Conservation (phyloP, 2,329 filamentous ascomycete species). For the Chaetomiaceae sp. region DNA sequence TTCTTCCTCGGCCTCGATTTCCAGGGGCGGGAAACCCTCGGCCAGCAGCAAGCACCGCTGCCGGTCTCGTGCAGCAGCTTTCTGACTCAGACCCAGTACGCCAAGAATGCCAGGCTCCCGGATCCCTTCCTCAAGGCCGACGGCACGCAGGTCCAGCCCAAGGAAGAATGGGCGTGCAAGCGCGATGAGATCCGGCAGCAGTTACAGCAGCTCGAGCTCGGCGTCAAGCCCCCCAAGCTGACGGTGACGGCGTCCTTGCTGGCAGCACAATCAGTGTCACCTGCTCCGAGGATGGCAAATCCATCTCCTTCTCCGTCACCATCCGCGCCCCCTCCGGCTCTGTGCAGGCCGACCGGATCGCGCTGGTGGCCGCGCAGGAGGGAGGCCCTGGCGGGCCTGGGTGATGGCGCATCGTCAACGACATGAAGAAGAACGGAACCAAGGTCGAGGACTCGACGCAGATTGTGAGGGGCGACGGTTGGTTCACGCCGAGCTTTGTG, state of each 20-base stretch:
- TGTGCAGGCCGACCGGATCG: constrained; percentile 32
- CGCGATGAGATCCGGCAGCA: background rate
- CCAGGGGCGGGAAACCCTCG: background rate
- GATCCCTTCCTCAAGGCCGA: background rate
- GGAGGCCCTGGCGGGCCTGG: constrained; percentile 43
- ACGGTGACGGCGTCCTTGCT: background rate
- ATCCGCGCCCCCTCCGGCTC: background rate
- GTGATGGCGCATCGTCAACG: constrained; percentile 38
- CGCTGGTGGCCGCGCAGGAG: constrained; percentile 43
- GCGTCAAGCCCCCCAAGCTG: background rate
- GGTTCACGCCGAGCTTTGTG: constrained; percentile 39
- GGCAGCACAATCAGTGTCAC: background rate
- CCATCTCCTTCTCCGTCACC: background rate
- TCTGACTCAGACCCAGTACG: background rate
- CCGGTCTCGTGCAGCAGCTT: background rate
- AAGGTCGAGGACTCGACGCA: constrained; percentile 44
- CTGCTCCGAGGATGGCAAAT: background rate
- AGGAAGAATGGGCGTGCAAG: background rate
- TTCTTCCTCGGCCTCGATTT: background rate
- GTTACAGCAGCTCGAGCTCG: background rate
- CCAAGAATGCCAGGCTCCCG: background rate
- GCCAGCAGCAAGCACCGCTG: background rate
- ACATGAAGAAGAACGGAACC: constrained; percentile 35
- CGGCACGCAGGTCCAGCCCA: background rate
- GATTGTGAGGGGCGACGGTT: constrained; percentile 46